Base-by-base conservation (phyloP, 2,329 filamentous ascomycete genomes). In the Exophiala sideris region DNA sequence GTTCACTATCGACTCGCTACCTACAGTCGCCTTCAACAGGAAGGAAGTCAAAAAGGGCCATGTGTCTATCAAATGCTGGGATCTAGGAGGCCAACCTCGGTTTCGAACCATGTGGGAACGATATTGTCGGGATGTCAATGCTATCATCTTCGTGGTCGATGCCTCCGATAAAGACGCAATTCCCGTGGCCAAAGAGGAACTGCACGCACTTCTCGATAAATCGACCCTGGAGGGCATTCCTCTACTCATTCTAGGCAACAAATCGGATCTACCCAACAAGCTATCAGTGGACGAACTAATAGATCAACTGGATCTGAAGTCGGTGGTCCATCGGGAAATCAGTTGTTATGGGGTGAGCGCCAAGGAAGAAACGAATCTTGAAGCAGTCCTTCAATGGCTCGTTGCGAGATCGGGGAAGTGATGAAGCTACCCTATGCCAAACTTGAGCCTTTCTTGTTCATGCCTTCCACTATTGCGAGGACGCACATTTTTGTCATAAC, bases 31-130 rank as follows among this genome's bases (percentile, higher is more conserved):
- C 62, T 97, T 97, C 79, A 99, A 97, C 74, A 96, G 96, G 85
- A 97, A 97, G 80, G 87, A 88, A 64, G 91, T 99, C 66, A 91
- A 96, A 76, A 92, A 94, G 69, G 94, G 94, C 65, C 92, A 97
- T 82, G 94, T 99, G 71, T 95, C 94, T 65, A 80, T 99, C 67
- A 97, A 97, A 76, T 99, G 94, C 75, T 99, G 94, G 94, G 94
- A 99, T 76, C 84, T 99, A 61, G 94, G 94, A 65, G 94, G 94
- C 50, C 94, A 99, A 75, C 92, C 94, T 65, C 84, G 92, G 62
- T 99, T 97, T 77, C 88, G 94, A 68, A 89, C 89, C 64, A 99
- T 99, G 94, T 99, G 94, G 94, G 94, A 99, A 79, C 82, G 94
- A 68, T 99, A 99, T 73, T 97, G 94, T 75, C 89, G 91, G 61